Base-by-base conservation (phyloP, 192 early-diverging fungal genomes). In the Coemansia sp. region DNA sequence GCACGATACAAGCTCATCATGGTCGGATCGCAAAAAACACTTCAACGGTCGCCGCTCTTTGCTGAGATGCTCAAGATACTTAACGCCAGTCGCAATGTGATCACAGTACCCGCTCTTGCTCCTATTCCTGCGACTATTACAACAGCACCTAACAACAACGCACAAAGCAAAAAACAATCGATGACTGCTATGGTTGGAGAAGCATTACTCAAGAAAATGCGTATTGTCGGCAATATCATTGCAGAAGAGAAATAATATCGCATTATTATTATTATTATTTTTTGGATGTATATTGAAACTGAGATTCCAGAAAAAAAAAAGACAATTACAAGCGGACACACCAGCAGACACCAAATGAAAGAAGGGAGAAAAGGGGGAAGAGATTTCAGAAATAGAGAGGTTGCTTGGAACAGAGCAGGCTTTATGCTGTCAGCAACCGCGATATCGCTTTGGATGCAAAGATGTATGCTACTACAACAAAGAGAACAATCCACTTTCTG, bases 1-100 rank as follows among this genome's bases (percentile, higher is more conserved):
- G 94, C 95, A 0, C 92, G 91, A 57, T 59, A 70, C 42, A 99
- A 99, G 74, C 71, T 99, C 31, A 84, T 99, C 37, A 84, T 99
- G 21, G 84, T 99, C 70, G 96, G 96, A 0, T 95, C 91, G 5
- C 69, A 69, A 20, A 75, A 79, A 1, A 98, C 96, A 0, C 75
- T 97, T 18, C 66, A 70, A 31, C 66, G 81, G 12, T 83, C 87
- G 20, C 71, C 76, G 1, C 70, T 91, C 37, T 84, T 91, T 56
- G 69, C 75, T 23, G 77, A 66, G 5, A 83, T 93, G 66, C 52
- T 93, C 39, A 31, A 42, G 12, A 74, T 70, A 15, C 43, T 82
- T 30, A 64, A 29, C 15, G 40, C 18, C 13, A 48, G 48, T 30
- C 40, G 42, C 29, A 46, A 67, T n/a, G 57, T 79, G 28, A 56